Evolutionary conservation across 192 early-diverging fungal species (phyloP).

Genomic region (Podila epicladia): DNA sequence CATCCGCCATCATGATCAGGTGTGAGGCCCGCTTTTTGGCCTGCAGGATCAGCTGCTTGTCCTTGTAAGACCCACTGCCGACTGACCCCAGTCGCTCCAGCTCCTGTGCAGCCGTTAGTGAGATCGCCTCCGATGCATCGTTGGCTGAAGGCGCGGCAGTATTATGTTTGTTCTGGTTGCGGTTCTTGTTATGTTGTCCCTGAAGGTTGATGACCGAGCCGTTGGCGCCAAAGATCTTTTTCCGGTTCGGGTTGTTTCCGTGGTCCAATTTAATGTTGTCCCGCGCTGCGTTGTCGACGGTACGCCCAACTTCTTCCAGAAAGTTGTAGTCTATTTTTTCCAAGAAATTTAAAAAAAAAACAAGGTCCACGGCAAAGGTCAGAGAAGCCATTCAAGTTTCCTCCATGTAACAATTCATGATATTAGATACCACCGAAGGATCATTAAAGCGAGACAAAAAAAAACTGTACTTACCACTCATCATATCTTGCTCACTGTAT

Average conservation of each 20-base stretch:
- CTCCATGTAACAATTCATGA: too few species aligned
- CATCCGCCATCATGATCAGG: slow-evolving; percentile 59
- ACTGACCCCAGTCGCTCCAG: slow-evolving; percentile 28
- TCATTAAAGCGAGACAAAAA: neutral
- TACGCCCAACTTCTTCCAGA: slow-evolving; percentile 70
- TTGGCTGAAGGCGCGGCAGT: neutral
- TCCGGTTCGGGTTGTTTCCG: slow-evolving; percentile 17
- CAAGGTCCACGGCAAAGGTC: slow-evolving; percentile 1
- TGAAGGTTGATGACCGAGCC: slow-evolving; percentile 13
- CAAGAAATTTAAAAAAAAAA: neutral
- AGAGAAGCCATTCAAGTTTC: neutral
- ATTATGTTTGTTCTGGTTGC: slow-evolving; percentile 9
- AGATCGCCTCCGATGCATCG: slow-evolving; percentile 4
- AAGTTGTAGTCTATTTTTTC: slow-evolving; percentile 66
- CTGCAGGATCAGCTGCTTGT: slow-evolving; percentile 50
- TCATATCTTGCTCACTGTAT: slow-evolving; percentile 71
- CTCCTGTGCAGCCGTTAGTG: slow-evolving; percentile 33
- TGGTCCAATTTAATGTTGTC: slow-evolving; percentile 48
- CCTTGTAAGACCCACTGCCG: slow-evolving; percentile 30
- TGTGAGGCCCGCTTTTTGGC: slow-evolving; percentile 51
- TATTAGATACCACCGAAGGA: neutral
- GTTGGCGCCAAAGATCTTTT: slow-evolving; percentile 26
- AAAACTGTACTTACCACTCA: slow-evolving; percentile 64
- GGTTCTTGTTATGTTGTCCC: slow-evolving; percentile 10
- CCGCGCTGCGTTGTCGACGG: slow-evolving; percentile 59